Evolutionary conservation across 2,329 filamentous ascomycete species (phyloP), one percentile per base, ranked within the genome.

Genomic region (Fusarium sp.): DNA sequence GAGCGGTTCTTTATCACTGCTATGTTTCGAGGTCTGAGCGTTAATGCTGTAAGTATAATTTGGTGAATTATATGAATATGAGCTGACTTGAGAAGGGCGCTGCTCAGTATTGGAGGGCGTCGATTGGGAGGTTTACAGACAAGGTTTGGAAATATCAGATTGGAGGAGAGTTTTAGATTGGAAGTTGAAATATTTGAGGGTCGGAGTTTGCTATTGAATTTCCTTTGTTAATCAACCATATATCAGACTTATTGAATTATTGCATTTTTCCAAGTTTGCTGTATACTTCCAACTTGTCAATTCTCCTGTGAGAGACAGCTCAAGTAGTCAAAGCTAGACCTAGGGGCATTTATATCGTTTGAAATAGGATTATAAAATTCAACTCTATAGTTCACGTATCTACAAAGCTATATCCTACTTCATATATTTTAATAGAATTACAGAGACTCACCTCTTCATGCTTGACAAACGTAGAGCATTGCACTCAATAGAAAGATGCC

Each of bases 1-100:
- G 72, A 74, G n/a, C n/a, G 42, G 0, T 67, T 68, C 8, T 74
- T 74, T 0, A 59, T 74, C 4, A 65, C 67, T 5, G 62, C 65
- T 0, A 74, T 74, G 72, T 74, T 74, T n/a, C 2, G 42, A 11
- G 72, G 72, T 2, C 17, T 74, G 1, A 55, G 15, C 6, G 45
- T 68, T 4, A 74, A 74, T 4, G 72, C 72, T 5, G 72, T 74
- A 28, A 52, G 72, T 9, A n/a, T n/a, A n/a, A n/a, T n/a, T n/a
- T n/a, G n/a, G n/a, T n/a, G n/a, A n/a, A n/a, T n/a, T n/a, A n/a
- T n/a, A n/a, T n/a, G n/a, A n/a, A n/a, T 10, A 3, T 24, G 13
- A 6, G 1, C 64, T 36, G 9, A 67, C 15, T 8, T 34, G 8
- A 13, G 20, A 22, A 74, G 71, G 28, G 55, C 8, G 71, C 59